These are phyloP conservation scores for Fusarium multiceps DNA, from an alignment of 2,329 filamentous ascomycete species.

Conservation along the genomic window DNA sequence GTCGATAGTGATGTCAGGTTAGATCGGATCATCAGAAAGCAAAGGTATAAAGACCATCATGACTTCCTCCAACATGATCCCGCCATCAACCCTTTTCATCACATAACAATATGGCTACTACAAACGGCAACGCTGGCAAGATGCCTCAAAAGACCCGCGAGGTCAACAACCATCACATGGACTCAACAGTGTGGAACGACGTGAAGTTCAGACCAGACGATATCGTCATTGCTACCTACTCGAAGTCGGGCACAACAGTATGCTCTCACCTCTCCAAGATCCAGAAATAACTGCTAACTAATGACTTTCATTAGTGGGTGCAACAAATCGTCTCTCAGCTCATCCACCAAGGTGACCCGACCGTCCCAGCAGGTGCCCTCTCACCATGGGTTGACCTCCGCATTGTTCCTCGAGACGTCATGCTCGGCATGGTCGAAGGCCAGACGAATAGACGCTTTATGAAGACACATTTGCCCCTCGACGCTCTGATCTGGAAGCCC, in stretches of 20 bases:
- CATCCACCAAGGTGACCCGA: constrained; percentile 6
- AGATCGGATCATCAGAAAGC: no score
- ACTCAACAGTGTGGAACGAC: constrained; percentile 15
- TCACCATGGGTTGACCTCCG: constrained; percentile 18
- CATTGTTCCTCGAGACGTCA: neutral
- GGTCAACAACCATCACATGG: constrained; percentile 22
- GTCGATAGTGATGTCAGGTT: neutral
- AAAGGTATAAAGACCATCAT: neutral
- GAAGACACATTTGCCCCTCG: constrained; percentile 13
- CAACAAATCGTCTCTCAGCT: constrained; percentile 20
- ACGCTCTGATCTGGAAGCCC: neutral
- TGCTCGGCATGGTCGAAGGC: neutral
- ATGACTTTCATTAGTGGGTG: neutral
- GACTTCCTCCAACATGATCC: no score
- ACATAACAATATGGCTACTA: neutral
- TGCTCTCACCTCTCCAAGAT: neutral
- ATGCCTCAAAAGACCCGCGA: constrained; percentile 17
- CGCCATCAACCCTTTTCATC: neutral
- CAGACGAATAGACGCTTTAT: constrained; percentile 14
- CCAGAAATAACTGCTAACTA: neutral
- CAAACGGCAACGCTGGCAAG: neutral
- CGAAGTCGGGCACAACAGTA: constrained; percentile 23
- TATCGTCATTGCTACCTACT: constrained; percentile 13
- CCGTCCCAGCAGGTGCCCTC: neutral
- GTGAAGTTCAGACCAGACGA: constrained; percentile 16